Evolutionary conservation across 2,329 filamentous ascomycete genomes (phyloP).

Genomic region (Phaeosphaeria sp.): DNA sequence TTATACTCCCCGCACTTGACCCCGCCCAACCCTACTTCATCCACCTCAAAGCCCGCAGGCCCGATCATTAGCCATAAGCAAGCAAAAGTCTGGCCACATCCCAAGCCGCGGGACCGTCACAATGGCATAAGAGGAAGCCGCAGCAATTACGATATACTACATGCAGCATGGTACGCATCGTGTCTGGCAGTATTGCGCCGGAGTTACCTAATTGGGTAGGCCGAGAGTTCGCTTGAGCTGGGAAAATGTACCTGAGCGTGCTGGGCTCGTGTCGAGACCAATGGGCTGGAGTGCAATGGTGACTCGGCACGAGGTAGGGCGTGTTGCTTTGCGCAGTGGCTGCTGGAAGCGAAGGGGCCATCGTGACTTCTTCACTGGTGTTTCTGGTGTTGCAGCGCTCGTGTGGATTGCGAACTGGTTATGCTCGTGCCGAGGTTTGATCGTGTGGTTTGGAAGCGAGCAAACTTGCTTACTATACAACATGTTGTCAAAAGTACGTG

Average conservation of each 20-base stretch:
- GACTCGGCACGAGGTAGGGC: not conserved
- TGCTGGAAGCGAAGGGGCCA: not conserved
- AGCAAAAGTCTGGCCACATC: not conserved
- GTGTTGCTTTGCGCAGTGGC: not conserved
- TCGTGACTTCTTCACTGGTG: not conserved
- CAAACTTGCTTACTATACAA: not conserved
- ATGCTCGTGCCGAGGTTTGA: not conserved
- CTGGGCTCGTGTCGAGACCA: not conserved
- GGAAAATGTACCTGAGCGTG: not conserved
- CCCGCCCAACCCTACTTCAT: not conserved
- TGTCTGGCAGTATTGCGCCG: not conserved
- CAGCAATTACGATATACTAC: slow-evolving; percentile 22
- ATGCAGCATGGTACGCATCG: slow-evolving; percentile 11
- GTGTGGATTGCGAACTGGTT: not conserved
- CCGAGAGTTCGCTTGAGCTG: not conserved
- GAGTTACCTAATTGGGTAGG: slow-evolving; percentile 2
- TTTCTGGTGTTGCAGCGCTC: slow-evolving; percentile 1
- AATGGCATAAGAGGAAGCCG: not conserved
- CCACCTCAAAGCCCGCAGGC: not conserved
- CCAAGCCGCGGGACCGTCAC: slow-evolving; percentile 6
- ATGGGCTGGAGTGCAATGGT: not conserved
- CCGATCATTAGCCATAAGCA: slow-evolving; percentile 2
- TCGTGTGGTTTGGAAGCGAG: not conserved
- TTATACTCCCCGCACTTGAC: not conserved
- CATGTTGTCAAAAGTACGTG: not conserved